Base-by-base conservation (phyloP, 192 early-diverging fungal genomes). In the Coemansia aciculifera region DNA sequence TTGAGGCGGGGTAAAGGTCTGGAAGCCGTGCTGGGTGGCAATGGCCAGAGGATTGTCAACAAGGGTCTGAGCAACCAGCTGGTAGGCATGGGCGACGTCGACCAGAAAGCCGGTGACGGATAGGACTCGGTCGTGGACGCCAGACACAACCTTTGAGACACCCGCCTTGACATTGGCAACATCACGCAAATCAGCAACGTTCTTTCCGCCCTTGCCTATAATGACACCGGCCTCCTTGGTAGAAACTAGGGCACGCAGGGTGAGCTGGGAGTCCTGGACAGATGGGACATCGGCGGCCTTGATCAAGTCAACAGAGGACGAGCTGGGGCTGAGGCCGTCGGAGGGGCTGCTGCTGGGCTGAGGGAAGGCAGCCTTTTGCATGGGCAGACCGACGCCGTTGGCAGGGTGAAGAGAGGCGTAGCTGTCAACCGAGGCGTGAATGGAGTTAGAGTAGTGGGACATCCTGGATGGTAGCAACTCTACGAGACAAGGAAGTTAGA, bases 191-290 rank as follows among this genome's bases (percentile, higher is more conserved):
- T 95, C 92, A 34, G 92, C 90, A 6, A 98, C 92, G 83, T 93
- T 94, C 74, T 89, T 89, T 31, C 97, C 97, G 63, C 87, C 88
- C 80, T 93, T 91, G 21, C 93, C 93, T 64, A 94, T 94, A 57
- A 94, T 91, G n/a, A 94, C 90, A 72, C 93, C 93, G 15, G 93
- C 93, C 75, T 98, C 97, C 74, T 95, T 95, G 73, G 94, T 93
- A 29, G 94, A 89, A 31, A 98, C 92, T 5, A 98, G 81, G 17
- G 94, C 93, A 67, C 95, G 90, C 78, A 98, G 87, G 29, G 91
- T 90, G 34, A 95, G 75, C 69, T 83, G 86, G 52, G 82, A 74
- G 65, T 89, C 88, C 66, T 78, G 73, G 56, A 76, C 60, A 15
- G 73, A 73, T n/a, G 79, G 79, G 2, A 62, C 67, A 56, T 68